These are phyloP conservation scores for Triadica sebifera DNA, from an alignment of 345 rosid species.

Conservation along the genomic window DNA sequence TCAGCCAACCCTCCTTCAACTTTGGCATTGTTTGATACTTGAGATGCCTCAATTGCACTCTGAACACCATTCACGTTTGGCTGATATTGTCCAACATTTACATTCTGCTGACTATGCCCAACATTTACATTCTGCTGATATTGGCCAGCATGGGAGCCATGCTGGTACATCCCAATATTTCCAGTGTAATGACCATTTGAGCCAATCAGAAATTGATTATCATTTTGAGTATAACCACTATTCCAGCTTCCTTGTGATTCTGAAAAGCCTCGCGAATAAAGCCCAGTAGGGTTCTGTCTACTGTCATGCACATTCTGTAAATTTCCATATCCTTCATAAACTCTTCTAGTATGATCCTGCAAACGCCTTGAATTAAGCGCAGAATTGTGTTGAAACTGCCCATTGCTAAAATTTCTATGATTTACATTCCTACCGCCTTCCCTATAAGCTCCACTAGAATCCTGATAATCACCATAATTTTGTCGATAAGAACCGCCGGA, in stretches of 20 bases:
- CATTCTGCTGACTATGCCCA: constrained; percentile 17
- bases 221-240: constrained; percentile 19
- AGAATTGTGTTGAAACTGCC: neutral
- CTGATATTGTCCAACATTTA: constrained; percentile 17
- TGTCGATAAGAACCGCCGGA: constrained; percentile 20
- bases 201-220: constrained; percentile 15
- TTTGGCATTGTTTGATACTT: constrained; percentile 8
- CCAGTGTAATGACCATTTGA: neutral
- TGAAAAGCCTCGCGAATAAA: constrained; percentile 17
- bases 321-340: constrained; percentile 21
- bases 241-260: constrained; percentile 21
- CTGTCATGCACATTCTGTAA: constrained; percentile 3
- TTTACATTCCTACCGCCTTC: constrained; percentile 18
- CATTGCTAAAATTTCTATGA: constrained; percentile 12
- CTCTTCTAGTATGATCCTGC: constrained; percentile 16
- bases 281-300: neutral
- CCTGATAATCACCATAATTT: constrained; percentile 14
- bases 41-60: constrained; percentile 5
- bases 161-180: constrained; percentile 4
- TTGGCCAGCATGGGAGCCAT: constrained; percentile 13
- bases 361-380: constrained; percentile 4
- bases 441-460: constrained; percentile 12
- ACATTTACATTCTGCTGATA: constrained; percentile 10
- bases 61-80: constrained; percentile 1
- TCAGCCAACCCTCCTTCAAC: constrained; percentile 24